Conservation (phyloP, 2,329 filamentous ascomycete genomes). For the Aspergillus sp. region DNA sequence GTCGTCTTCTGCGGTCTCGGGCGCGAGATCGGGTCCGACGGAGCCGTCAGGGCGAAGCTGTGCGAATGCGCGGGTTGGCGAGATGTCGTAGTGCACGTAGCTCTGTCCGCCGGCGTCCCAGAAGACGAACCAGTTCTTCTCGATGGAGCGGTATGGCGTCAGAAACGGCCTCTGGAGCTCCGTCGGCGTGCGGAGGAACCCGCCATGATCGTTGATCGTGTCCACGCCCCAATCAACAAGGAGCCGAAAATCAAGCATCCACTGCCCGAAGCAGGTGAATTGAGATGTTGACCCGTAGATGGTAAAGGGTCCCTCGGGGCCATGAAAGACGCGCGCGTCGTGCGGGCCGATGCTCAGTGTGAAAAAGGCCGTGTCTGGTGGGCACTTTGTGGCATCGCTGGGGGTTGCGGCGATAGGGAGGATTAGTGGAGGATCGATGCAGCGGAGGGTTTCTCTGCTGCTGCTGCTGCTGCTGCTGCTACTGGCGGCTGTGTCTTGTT, state of each 20-base stretch:
- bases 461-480: conserved; percentile 23
- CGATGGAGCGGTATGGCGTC: conserved; percentile 48
- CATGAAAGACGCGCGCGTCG: conserved; percentile 63
- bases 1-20: conserved; percentile 44
- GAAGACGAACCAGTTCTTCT: conserved; percentile 69
- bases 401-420: conserved; percentile 55
- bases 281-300: conserved; percentile 62
- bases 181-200: conserved; percentile 48
- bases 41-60: conserved; percentile 2
- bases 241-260: conserved; percentile 58
- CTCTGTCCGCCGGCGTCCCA: conserved; percentile 56
- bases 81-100: conserved; percentile 60
- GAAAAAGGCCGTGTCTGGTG: conserved; percentile 47
- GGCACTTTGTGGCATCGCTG: conserved; percentile 49
- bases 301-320: conserved; percentile 55
- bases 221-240: conserved; percentile 51
- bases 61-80: conserved; percentile 56
- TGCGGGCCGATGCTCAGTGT: conserved; percentile 58
- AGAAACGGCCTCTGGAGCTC: conserved; percentile 56
- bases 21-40: conserved; percentile 47
- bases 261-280: conserved; percentile 62
- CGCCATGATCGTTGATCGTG: conserved; percentile 32
- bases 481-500: background rate
- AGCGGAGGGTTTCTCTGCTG: conserved; percentile 37
- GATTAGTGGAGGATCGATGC: conserved; percentile 45